Conservation (phyloP, 2,329 filamentous ascomycete species). For the Ophiostoma populinum region DNA sequence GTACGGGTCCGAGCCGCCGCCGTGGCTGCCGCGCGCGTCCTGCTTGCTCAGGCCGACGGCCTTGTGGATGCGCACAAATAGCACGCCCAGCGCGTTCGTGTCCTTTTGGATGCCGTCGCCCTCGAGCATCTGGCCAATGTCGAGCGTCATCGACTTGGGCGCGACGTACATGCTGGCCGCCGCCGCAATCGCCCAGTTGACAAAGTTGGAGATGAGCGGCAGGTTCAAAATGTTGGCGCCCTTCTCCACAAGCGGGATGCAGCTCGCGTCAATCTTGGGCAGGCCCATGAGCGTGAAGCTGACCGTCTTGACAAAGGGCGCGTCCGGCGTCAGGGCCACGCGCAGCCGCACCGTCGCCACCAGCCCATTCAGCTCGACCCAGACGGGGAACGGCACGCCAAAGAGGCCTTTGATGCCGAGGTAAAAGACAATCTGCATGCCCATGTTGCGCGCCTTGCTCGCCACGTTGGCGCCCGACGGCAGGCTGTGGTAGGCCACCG, state of each 20-base stretch:
- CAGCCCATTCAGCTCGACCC: conserved; percentile 75
- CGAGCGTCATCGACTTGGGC: conserved; percentile 83
- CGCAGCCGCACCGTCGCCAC: conserved; percentile 74
- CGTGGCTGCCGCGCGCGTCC: conserved; percentile 62
- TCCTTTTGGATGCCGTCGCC: conserved; percentile 89
- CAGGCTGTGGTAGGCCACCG: conserved; percentile 79
- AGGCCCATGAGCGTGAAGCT: conserved; percentile 91
- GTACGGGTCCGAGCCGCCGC: conserved; percentile 86
- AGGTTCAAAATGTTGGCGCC: conserved; percentile 85
- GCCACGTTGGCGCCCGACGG: conserved; percentile 53
- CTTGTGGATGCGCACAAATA: conserved; percentile 84
- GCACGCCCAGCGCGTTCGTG: conserved; percentile 66
- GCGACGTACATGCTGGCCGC: conserved; percentile 85
- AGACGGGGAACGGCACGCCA: conserved; percentile 73
- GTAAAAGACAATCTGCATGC: conserved; percentile 92
- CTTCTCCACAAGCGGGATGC: conserved; percentile 79
- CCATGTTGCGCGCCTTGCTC: conserved; percentile 84
- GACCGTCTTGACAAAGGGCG: conserved; percentile 80
- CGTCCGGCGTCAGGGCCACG: conserved; percentile 71
- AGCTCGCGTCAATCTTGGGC: conserved; percentile 77
- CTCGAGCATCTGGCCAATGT: conserved; percentile 76
- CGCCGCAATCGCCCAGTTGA: conserved; percentile 83
- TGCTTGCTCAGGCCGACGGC: conserved; percentile 82
- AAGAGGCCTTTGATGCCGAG: conserved; percentile 79
- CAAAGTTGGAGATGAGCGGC: conserved; percentile 86